A percentile compares a stretch with the other conserved stretches of the same genome.
Evolutionary conservation across 768 basidiomycete genomes (phyloP).

Genomic region (Naganishia randhawae): DNA sequence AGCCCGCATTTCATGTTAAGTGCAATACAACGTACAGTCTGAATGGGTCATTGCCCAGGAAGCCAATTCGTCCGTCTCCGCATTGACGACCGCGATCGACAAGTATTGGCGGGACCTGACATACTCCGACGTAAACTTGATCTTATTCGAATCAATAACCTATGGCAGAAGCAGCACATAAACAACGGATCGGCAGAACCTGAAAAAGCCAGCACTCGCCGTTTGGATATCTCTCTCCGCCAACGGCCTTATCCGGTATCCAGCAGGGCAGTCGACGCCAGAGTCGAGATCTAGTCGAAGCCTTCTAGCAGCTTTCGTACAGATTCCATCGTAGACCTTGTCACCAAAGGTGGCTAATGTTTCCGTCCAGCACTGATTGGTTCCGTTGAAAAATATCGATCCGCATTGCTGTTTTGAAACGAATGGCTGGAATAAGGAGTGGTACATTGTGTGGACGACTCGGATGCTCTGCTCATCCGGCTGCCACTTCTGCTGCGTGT

Average conservation of each 20-base stretch:
- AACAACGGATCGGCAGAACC: too few relatives aligned
- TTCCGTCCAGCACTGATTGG: constrained; percentile 9
- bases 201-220: not conserved
- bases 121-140: constrained; percentile 4
- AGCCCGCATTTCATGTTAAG: too few relatives aligned
- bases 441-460: constrained; percentile 5
- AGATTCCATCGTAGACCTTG: not conserved
- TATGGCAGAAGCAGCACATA: not conserved
- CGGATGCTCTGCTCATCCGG: not conserved
- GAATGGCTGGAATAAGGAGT: constrained; percentile 6
- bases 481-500: not conserved
- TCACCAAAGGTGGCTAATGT: not conserved
- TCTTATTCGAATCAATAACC: constrained; percentile 11
- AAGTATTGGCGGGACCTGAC: not conserved
- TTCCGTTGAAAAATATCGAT: constrained; percentile 17
- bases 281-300: not conserved
- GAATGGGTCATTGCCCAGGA: constrained; percentile 5
- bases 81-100: not conserved
- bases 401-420: not conserved
- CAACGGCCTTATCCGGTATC: not conserved
- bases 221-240: constrained; percentile 4
- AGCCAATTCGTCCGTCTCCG: constrained; percentile 9
- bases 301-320: constrained; percentile 7
- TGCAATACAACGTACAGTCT: not conserved
- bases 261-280: not conserved